phyloP scores from a whole-genome alignment of 2,329 filamentous ascomycete genomes.

The Colletotrichum trifolii region DNA sequence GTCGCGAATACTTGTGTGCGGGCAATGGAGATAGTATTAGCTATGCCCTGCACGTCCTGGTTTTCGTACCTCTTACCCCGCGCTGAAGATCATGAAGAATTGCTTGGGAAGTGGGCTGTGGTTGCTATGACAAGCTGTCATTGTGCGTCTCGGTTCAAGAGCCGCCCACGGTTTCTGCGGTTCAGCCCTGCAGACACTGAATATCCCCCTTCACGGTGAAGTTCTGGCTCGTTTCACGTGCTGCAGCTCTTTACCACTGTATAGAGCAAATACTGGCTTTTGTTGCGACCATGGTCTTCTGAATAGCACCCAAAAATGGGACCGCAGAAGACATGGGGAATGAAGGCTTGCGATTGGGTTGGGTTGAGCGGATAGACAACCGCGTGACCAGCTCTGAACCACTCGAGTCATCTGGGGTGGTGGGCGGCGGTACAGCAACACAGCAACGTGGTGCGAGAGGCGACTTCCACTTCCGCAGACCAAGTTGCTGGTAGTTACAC shows the following conservation, averaged over 20 bases:
- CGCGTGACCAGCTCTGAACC: constrained; percentile 23
- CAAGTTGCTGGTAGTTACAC: constrained; percentile 9
- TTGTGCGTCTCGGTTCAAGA: constrained; percentile 19
- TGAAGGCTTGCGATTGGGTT: constrained; percentile 1
- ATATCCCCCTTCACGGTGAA: constrained; percentile 16
- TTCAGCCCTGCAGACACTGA: constrained; percentile 31
- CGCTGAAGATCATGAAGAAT: constrained; percentile 12
- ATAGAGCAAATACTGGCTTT: constrained; percentile 12
- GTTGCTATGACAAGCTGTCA: constrained; percentile 19
- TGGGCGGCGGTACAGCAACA: constrained; percentile 3
- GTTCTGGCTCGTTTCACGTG: constrained; percentile 28
- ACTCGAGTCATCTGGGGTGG: constrained; percentile 7
- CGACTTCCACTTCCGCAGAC: constrained; percentile 13
- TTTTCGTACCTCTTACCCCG: constrained; percentile 28
- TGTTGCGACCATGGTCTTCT: constrained; percentile 6
- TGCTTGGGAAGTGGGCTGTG: constrained; percentile 2
- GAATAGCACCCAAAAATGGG: constrained; percentile 2
- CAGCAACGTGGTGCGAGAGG: not conserved
- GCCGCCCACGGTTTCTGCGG: constrained; percentile 12
- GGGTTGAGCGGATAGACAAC: constrained; percentile 5
- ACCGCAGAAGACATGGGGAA: not conserved
- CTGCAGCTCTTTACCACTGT: constrained; percentile 15
- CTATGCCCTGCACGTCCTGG: constrained; percentile 26
- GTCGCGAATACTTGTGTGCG: constrained; percentile 9
- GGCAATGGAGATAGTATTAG: constrained; percentile 14